Conservation (phyloP, 2,329 filamentous ascomycete species). For the Apiospora koreana region DNA sequence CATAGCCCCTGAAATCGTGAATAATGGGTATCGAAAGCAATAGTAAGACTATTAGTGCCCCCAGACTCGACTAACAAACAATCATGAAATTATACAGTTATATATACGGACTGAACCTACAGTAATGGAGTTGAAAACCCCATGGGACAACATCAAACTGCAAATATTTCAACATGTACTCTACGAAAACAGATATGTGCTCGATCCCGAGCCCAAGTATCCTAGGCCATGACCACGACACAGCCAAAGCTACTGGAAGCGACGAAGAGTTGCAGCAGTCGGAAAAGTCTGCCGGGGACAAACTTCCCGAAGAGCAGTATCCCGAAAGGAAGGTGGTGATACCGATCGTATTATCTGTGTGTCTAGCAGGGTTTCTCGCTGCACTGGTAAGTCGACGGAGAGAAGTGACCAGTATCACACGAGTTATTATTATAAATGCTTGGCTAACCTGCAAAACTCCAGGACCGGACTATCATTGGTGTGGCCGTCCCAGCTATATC, state of each 20-base stretch:
- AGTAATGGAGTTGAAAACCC: too few species aligned
- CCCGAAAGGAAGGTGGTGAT: constrained; percentile 3
- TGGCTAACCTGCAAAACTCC: not conserved
- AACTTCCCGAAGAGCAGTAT: not conserved
- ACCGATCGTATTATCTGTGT: constrained; percentile 10
- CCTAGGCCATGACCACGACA: not conserved
- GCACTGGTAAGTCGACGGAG: constrained; percentile 3
- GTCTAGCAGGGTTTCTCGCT: constrained; percentile 9
- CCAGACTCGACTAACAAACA: not conserved
- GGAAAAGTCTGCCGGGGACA: not conserved
- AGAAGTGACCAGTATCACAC: too few species aligned
- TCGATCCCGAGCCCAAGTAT: not conserved
- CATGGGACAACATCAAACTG: not conserved
- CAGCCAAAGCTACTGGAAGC: not conserved
- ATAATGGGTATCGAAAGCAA: not conserved
- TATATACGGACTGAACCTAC: not conserved
- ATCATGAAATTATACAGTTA: not conserved
- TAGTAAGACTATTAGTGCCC: not conserved
- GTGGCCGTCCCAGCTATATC: constrained; percentile 15
- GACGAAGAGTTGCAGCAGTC: not conserved
- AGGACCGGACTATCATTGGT: constrained; percentile 16
- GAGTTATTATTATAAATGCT: not conserved
- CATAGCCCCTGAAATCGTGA: not conserved
- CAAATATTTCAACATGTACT: not conserved
- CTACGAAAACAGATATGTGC: not conserved